Evolutionary conservation across 139 green algal species (phyloP), one percentile per base, ranked within the genome.

Genomic region (Chara braunii): DNA sequence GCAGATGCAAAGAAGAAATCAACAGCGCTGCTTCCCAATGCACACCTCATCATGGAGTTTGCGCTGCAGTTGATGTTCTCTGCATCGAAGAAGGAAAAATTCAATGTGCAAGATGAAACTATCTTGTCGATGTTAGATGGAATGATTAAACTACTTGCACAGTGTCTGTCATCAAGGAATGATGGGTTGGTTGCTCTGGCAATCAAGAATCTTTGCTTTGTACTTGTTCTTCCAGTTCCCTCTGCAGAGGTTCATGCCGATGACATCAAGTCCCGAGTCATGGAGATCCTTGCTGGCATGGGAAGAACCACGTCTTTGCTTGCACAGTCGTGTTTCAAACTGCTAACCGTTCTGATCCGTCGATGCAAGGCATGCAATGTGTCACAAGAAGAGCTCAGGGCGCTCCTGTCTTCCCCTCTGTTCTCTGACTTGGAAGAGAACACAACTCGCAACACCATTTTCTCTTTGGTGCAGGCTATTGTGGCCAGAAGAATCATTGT

Each of bases 1-100:
- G 40, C 18, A 48, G 18, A 18, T 26, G 40, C 18, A 48, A 48
- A 18, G 18, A 48, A 18, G 18, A 48, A 18, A 18, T 26, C 40
- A 18, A 48, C 22, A 24, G 22, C 28, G 51, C 32, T 22, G 11
- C 2, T 60, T 4, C 4, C 77, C 22, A 85, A 95, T 68, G 69
- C 87, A 52, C 70, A 88, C 51, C 72, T 96, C 60, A 14, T 96
- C 54, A 64, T 85, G 3, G 81, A 90, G 63, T 88, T 94, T 64
- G 86, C 82, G 3, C 71, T 96, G 29, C 79, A 73, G 44, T 56
- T 95, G 72, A 75, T 95, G 43, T 68, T 79, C 3, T 45, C 43
- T 0, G 53, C 33, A 14, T 37, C 88, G 52, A 77, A 77, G 54
- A 40, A 64, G 40, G 64, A 43, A 14, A 23, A 26, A 14, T 12